A percentile compares a stretch with the other conserved stretches of the same genome.
Conservation (phyloP, 2,329 filamentous ascomycete genomes). For the Alternaria rosae region DNA sequence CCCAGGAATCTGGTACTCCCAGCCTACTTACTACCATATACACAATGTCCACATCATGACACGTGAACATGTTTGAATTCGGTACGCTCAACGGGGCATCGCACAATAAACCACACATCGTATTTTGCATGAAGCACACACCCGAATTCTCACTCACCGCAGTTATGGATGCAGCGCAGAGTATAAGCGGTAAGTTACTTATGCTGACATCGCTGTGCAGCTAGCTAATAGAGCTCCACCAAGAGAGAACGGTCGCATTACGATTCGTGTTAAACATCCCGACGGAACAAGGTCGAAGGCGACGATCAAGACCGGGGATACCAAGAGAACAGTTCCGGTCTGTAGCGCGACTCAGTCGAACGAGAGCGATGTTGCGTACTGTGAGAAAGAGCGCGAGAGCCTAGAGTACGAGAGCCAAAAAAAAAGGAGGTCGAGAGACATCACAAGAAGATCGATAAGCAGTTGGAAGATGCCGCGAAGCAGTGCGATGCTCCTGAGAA, state of each 20-base stretch:
- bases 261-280: background rate
- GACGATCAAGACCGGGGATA: background rate
- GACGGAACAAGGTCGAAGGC: background rate
- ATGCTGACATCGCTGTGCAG: background rate
- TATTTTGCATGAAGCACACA: background rate
- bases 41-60: background rate
- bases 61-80: background rate
- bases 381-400: background rate
- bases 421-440: background rate
- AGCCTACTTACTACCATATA: background rate
- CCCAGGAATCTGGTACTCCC: background rate
- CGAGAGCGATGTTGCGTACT: background rate
- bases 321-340: background rate
- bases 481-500: background rate
- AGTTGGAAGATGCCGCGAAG: background rate
- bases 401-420: background rate
- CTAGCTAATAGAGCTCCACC: background rate
- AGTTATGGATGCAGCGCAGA: background rate
- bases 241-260: background rate
- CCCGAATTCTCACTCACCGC: background rate
- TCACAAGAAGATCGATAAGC: background rate
- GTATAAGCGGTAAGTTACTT: background rate
- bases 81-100: background rate
- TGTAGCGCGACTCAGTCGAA: background rate
- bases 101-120: background rate